Evolutionary conservation across 1,284 basidiomycete genomes (phyloP).

Genomic region (Sporisorium scitamineum): DNA sequence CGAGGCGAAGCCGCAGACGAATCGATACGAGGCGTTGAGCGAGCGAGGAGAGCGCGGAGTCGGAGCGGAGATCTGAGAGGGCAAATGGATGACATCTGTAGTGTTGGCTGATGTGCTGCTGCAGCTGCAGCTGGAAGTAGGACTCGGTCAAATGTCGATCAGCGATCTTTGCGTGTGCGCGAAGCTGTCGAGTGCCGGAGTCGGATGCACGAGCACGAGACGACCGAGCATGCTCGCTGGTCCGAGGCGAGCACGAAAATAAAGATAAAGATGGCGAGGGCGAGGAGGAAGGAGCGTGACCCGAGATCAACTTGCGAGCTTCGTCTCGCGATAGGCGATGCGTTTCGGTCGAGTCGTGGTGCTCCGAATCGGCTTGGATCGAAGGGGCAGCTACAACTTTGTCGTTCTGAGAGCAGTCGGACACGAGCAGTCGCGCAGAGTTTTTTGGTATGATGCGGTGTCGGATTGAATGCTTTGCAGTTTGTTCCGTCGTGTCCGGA

Average conservation of each 20-base stretch:
- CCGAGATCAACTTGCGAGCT: conserved; percentile 23
- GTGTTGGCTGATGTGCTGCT: conserved; percentile 30
- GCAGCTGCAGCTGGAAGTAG: conserved; percentile 48
- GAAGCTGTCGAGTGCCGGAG: conserved; percentile 14
- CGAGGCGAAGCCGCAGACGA: conserved; percentile 22
- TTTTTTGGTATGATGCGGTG: background rate
- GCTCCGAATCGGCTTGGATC: background rate
- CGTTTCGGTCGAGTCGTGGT: background rate
- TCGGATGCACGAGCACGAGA: conserved; percentile 12
- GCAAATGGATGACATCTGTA: conserved; percentile 12
- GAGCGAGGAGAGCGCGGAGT: conserved; percentile 14
- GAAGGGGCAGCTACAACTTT: conserved; percentile 2
- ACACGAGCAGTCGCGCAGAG: conserved; percentile 10
- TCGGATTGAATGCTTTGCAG: background rate
- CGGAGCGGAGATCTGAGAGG: conserved; percentile 12
- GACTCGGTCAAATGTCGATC: conserved; percentile 36
- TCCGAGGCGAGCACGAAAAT: background rate
- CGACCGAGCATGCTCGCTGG: background rate
- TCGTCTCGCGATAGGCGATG: conserved; percentile 19
- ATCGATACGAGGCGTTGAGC: conserved; percentile 32
- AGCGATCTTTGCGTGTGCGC: conserved; percentile 31
- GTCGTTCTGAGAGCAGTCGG: conserved; percentile 13
- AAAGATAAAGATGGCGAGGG: background rate
- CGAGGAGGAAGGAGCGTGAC: conserved; percentile 4
- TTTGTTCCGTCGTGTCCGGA: background rate